Evolutionary conservation across 495 filamentous ascomycete species (phyloP), one percentile per base, ranked within the genome.

Genomic region (Eremomyces bilateralis): DNA sequence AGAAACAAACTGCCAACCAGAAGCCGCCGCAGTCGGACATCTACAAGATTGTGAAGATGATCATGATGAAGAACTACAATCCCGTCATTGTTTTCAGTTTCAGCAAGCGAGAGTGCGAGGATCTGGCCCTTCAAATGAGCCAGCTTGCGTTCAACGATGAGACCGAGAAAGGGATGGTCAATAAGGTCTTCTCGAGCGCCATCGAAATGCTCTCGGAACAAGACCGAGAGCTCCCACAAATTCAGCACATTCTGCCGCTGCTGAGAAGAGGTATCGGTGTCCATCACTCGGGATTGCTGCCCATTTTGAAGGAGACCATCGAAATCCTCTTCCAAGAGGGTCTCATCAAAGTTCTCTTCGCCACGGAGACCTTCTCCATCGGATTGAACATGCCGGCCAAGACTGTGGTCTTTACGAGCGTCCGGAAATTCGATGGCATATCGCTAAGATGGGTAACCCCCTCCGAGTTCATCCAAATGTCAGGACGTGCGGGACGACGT

Each of bases 31-130:
- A 67, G 5, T 73, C 70, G 2, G 88, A 97, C 53, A 92, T 97
- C 37, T 84, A 79, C 58, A 93, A 93, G 60, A 88, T 97, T 42
- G 79, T 95, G 33, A 79, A 75, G 50, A 95, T 95, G 90, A 91
- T 94, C 43, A 91, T 97, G 77, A 61, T 80, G 51, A 88, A 82
- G 56, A 83, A 74, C 44, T 81, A 81, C 53, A 93, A 95, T 45
- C 88, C 88, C 1, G 90, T 95, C 45, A 97, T 97, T 47, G 83
- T 97, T 27, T 97, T 97, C 67, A 92, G 80, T 51, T 97, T 97
- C 63, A 92, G 82, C 63, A 97, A 97, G 61, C 68, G 88, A 33
- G 81, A 93, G 39, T 93, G 84, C 51, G 88, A 97, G 56, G 63
- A 65, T 31, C 67, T 78, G 48, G 88, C 88, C 15, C 57, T 97